Conservation (phyloP, 345 rosid species). For the Hypericum perforatum region DNA sequence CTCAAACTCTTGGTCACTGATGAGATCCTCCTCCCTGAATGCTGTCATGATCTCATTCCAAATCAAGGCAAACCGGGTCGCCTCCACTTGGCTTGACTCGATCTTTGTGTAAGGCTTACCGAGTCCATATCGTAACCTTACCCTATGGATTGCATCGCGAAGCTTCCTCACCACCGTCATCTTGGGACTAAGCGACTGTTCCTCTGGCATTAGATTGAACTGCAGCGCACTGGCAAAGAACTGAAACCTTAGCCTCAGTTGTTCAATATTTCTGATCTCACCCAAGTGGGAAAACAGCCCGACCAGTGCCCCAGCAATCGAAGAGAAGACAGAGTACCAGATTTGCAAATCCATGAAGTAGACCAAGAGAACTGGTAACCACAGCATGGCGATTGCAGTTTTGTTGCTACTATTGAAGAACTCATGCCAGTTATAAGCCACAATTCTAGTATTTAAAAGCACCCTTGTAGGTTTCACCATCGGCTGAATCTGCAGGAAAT, state of each 20-base stretch:
- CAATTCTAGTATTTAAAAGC: slow-evolving; percentile 25
- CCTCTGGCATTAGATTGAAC: slow-evolving; percentile 81
- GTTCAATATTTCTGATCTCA: slow-evolving; percentile 74
- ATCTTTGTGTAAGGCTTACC: slow-evolving; percentile 70
- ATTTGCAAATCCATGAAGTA: slow-evolving; percentile 82
- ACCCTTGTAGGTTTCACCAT: slow-evolving; percentile 57
- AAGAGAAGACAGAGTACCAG: slow-evolving; percentile 76
- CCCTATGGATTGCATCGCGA: slow-evolving; percentile 64
- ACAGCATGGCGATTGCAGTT: slow-evolving; percentile 44
- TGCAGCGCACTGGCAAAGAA: slow-evolving; percentile 89
- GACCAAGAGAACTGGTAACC: slow-evolving; percentile 69
- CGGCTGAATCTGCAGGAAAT: slow-evolving; percentile 71
- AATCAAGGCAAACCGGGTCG: slow-evolving; percentile 73
- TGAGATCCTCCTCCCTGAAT: slow-evolving; percentile 83
- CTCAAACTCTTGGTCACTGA: slow-evolving; percentile 66
- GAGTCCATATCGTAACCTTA: slow-evolving; percentile 74
- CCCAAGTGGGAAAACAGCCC: slow-evolving; percentile 87
- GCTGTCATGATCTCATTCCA: slow-evolving; percentile 77
- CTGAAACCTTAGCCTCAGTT: slow-evolving; percentile 86
- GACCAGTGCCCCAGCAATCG: slow-evolving; percentile 49
- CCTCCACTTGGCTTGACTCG: slow-evolving; percentile 78
- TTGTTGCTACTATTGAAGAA: slow-evolving; percentile 59
- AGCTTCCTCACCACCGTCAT: slow-evolving; percentile 62
- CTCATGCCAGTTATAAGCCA: slow-evolving; percentile 54
- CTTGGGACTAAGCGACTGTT: slow-evolving; percentile 33